Base-by-base conservation (phyloP, 192 early-diverging fungal species). In the Coemansia sp. region DNA sequence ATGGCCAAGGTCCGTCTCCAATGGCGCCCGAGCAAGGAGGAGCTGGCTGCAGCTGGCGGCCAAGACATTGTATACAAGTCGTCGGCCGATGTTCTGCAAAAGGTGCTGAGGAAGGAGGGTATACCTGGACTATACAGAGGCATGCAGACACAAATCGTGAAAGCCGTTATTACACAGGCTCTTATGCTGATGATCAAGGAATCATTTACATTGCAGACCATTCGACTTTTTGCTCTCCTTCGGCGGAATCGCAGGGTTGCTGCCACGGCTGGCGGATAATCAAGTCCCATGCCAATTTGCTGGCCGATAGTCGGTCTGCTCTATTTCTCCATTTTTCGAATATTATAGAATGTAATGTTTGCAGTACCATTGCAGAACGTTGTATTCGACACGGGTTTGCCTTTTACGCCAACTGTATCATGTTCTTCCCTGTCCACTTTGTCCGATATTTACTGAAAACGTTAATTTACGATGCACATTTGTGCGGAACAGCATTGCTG, bases 131-230 rank as follows among this genome's bases (percentile, higher is more conserved):
- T 91, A 92, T 99, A 78, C 62, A 47, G 93, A 88, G 97, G 97
- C 29, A 95, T 99, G 91, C 85, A 90, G 77, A 85, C 95, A 9
- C 97, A 99, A 82, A 95, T 99, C 59, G 82, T 88, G 65, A 99
- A 99, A 83, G 97, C 95, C n/a, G 97, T 99, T n/a, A 80, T 99
- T 54, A 93, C 92, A 7, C 97, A 99, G 70, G 95, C 97, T n/a
- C 83, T 99, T 58, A 77, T 99, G 50, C 95, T 99, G 68, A 91
- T 95, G 77, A 87, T 91, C 77, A 98, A 95, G 72, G 97, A 99
- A 68, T 87, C 94, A 67, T 85, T 96, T 56, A 87, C 86, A 18
- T 25, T 65, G 45, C 77, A 74, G 67, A 64, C 70, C 18, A 38
- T 60, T 19, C 63, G 70, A 1, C 32, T 65, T 18, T 80, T 80